Conservation (phyloP, 1,284 basidiomycete genomes). For the Athelia psychrophila region DNA sequence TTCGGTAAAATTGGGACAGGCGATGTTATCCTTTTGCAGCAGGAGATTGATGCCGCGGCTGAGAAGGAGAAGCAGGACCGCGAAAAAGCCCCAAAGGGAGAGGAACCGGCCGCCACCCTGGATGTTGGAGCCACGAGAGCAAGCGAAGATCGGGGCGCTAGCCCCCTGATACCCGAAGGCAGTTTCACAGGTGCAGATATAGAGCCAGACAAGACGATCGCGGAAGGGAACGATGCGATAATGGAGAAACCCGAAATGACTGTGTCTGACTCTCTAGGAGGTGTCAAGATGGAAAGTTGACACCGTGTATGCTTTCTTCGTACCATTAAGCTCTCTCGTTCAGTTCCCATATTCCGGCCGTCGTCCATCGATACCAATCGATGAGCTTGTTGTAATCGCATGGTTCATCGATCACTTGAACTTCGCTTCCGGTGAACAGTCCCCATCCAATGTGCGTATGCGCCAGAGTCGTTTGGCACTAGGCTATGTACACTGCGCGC, state of each 20-base stretch:
- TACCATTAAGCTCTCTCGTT: too few relatives aligned
- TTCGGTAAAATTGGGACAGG: slow-evolving; percentile 81
- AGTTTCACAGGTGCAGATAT: background rate
- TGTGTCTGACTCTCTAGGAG: background rate
- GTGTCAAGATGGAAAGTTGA: background rate
- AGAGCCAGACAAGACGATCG: slow-evolving; percentile 3
- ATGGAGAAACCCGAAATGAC: too few relatives aligned
- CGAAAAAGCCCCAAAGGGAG: slow-evolving; percentile 29
- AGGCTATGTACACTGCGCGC: too few relatives aligned
- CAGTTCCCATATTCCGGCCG: too few relatives aligned
- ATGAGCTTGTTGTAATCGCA: too few relatives aligned
- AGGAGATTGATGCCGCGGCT: slow-evolving; percentile 67
- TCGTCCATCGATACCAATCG: too few relatives aligned
- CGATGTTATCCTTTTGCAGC: slow-evolving; percentile 58
- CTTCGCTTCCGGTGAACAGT: too few relatives aligned
- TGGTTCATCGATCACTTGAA: too few relatives aligned
- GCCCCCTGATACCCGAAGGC: background rate
- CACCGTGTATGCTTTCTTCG: too few relatives aligned
- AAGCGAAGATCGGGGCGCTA: background rate
- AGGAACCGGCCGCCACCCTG: slow-evolving; percentile 23
- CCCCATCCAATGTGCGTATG: too few relatives aligned
- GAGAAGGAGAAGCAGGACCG: slow-evolving; percentile 32
- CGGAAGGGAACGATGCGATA: background rate
- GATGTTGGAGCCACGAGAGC: slow-evolving; percentile 12
- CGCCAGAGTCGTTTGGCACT: too few relatives aligned